phyloP scores from a whole-genome alignment of 1,284 basidiomycete genomes.

The Filobasidium uniguttulatum region DNA sequence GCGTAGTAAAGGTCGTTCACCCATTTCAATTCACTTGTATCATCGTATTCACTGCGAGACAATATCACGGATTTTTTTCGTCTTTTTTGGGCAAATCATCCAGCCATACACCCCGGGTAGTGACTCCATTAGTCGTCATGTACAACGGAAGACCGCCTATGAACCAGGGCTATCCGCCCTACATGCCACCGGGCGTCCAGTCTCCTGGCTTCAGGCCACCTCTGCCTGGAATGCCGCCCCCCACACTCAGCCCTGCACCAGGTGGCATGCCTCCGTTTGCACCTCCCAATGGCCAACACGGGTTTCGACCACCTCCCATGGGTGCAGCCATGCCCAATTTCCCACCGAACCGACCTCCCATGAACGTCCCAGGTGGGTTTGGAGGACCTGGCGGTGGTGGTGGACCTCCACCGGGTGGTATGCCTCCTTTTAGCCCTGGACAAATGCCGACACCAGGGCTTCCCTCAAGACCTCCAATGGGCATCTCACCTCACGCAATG shows the following conservation, averaged over 20 bases:
- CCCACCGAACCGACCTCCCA: constrained; percentile 22
- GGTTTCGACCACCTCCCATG: constrained; percentile 19
- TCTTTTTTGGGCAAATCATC: too few species aligned
- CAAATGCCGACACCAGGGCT: constrained; percentile 8
- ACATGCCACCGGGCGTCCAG: constrained; percentile 6
- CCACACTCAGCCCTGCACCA: constrained; percentile 4
- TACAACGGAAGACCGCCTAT: too few species aligned
- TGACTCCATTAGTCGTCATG: too few species aligned
- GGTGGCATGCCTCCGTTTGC: constrained; percentile 19
- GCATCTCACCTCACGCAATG: not conserved
- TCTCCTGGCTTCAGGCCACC: constrained; percentile 7
- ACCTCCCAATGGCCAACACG: constrained; percentile 12
- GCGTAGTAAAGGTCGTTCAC: too few species aligned
- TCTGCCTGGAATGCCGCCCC: constrained; percentile 12
- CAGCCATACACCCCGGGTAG: too few species aligned
- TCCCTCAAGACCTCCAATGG: not conserved
- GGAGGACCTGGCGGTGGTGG: constrained; percentile 6
- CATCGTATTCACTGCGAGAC: too few species aligned
- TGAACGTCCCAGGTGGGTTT: not conserved
- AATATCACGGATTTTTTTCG: too few species aligned
- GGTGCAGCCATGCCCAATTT: constrained; percentile 20
- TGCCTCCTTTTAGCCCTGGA: constrained; percentile 15
- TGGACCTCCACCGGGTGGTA: constrained; percentile 12
- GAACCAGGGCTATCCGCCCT: constrained; percentile 12
- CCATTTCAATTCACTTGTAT: too few species aligned